A percentile compares a stretch with the other conserved stretches of the same genome.
phyloP scores from a whole-genome alignment of 495 filamentous ascomycete species.

The Chaetomium fimeti region DNA sequence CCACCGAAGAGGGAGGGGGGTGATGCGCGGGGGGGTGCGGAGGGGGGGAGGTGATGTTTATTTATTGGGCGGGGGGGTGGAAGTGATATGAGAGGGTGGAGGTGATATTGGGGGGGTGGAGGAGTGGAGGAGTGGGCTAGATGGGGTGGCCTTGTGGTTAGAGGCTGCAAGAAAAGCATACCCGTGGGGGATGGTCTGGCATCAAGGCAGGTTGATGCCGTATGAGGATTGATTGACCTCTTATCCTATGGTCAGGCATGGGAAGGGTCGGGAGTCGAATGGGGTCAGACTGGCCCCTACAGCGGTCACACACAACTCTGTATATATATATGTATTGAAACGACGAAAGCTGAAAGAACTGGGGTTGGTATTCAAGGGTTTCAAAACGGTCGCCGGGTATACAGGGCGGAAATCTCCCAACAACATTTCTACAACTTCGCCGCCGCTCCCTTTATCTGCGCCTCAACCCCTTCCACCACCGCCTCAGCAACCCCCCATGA shows the following conservation, averaged over 20 bases:
- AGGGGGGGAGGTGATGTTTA: no score
- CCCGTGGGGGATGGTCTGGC: not conserved
- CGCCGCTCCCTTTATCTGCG: constrained; percentile 24
- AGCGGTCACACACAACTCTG: constrained; percentile 12
- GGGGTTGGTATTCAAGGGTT: not conserved
- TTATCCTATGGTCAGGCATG: not conserved
- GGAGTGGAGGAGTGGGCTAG: no score
- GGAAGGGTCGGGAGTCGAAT: not conserved
- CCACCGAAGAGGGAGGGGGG: constrained; percentile 16
- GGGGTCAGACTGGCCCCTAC: not conserved
- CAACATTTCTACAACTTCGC: constrained; percentile 20
- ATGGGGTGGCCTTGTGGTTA: no score
- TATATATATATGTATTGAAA: constrained; percentile 1
- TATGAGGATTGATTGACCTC: no score
- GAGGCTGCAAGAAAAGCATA: not conserved
- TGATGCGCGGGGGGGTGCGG: constrained; percentile 19
- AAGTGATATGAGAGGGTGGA: not conserved
- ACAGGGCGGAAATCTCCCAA: not conserved
- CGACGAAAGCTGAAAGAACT: not conserved
- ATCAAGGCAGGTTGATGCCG: not conserved
- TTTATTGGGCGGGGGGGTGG: constrained; percentile 15
- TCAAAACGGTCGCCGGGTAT: not conserved
- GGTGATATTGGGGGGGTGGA: not conserved
- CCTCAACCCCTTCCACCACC: constrained; percentile 36
- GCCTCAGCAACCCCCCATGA: constrained; percentile 50